Evolutionary conservation across 371 early-diverging fungal genomes (phyloP).

Genomic region (Mortierella sp.): DNA sequence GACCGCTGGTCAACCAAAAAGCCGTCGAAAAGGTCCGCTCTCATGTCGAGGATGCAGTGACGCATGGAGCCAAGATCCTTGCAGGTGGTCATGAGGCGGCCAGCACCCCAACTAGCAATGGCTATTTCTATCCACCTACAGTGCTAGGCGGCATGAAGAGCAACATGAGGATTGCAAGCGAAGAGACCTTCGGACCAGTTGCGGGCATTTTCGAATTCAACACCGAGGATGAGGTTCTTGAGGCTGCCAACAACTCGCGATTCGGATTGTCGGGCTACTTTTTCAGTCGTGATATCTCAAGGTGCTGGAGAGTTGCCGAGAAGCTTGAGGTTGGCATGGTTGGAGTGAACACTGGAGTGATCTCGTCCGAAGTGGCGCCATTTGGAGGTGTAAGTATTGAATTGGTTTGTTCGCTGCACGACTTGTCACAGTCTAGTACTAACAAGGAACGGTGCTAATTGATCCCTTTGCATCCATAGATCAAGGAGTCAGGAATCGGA

Average conservation of each 20-base stretch:
- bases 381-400: conserved; percentile 75
- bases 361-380: conserved; percentile 74
- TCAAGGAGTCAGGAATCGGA: conserved; percentile 87
- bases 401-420: neutral
- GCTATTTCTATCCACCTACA: conserved; percentile 80
- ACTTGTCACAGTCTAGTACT: neutral
- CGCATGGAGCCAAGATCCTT: conserved; percentile 72
- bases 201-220: conserved; percentile 75
- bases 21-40: conserved; percentile 76
- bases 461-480: conserved; percentile 23
- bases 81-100: conserved; percentile 60
- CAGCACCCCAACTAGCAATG: conserved; percentile 29
- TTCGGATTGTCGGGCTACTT: conserved; percentile 90
- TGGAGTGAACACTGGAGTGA: conserved; percentile 83
- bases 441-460: neutral
- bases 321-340: conserved; percentile 90
- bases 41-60: conserved; percentile 78
- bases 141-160: conserved; percentile 70
- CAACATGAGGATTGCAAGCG: conserved; percentile 69
- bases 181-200: conserved; percentile 88
- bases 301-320: conserved; percentile 86
- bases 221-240: conserved; percentile 77
- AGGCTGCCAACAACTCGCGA: conserved; percentile 75
- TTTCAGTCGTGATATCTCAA: conserved; percentile 77
- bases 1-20: conserved; percentile 81